A percentile compares a stretch with the other conserved stretches of the same genome.
phyloP scores from a whole-genome alignment of 495 filamentous ascomycete species.

The Aspergillus saccharolyticus region DNA sequence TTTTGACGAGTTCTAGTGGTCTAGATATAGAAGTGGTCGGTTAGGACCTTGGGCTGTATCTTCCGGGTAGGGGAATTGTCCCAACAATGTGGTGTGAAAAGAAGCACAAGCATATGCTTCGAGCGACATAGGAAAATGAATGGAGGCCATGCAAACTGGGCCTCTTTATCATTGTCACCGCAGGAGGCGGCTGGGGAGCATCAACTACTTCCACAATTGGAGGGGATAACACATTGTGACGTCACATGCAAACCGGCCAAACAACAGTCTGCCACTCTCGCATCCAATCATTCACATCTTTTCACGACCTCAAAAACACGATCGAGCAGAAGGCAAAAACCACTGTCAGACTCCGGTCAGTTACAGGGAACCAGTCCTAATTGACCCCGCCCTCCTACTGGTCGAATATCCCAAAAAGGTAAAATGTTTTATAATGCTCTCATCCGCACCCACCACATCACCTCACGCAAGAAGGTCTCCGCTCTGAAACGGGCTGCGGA shows the following conservation, averaged over 20 bases:
- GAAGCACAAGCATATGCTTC: too few relatives aligned
- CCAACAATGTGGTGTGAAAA: too few relatives aligned
- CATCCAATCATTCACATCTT: neutral
- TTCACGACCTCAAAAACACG: neutral
- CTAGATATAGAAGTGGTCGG: too few relatives aligned
- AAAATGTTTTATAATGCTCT: constrained; percentile 51
- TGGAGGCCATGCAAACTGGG: neutral
- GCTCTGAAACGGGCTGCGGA: constrained; percentile 59
- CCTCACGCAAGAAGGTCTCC: constrained; percentile 70
- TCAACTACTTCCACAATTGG: neutral
- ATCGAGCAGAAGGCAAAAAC: neutral
- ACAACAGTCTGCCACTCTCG: neutral
- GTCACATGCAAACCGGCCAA: neutral
- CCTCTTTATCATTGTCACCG: neutral
- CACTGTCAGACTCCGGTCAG: neutral
- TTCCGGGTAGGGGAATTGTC: too few relatives aligned
- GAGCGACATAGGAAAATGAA: too few relatives aligned
- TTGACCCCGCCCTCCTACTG: neutral
- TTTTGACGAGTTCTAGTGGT: neutral
- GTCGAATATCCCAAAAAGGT: neutral
- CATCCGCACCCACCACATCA: constrained; percentile 78
- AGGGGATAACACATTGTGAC: neutral
- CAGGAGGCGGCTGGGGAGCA: too few relatives aligned
- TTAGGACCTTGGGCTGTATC: too few relatives aligned
- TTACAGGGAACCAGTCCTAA: neutral